Percentiles rank a stretch among this genome's conserved stretches.
Conservation (phyloP, 2,329 filamentous ascomycete genomes). For the Cladosporium sp. region DNA sequence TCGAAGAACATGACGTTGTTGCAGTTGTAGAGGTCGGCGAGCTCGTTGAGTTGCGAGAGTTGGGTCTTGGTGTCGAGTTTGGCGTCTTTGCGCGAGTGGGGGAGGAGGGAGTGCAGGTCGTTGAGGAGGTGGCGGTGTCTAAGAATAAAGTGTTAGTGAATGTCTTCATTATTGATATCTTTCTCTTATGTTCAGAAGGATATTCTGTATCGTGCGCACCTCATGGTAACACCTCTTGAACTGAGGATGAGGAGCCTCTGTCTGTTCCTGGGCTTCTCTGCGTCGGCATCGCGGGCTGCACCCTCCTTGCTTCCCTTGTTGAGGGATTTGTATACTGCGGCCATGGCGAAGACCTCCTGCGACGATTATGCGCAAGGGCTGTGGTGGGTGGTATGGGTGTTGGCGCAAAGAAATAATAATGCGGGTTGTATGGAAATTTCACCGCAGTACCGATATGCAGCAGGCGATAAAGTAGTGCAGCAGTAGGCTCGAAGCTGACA, state of each 20-base stretch:
- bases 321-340: slow-evolving; percentile 54
- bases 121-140: slow-evolving; percentile 92
- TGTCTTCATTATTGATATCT: too few relatives aligned
- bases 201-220: too few relatives aligned
- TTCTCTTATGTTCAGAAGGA: too few relatives aligned
- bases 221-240: slow-evolving; percentile 85
- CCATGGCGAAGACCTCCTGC: slow-evolving; percentile 37
- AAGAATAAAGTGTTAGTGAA: slow-evolving; percentile 6
- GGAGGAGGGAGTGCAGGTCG: slow-evolving; percentile 82
- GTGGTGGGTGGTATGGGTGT: neutral
- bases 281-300: slow-evolving; percentile 31
- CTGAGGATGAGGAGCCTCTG: slow-evolving; percentile 81
- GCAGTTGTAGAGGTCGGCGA: slow-evolving; percentile 78
- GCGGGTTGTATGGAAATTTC: too few relatives aligned
- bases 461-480: too few relatives aligned
- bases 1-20: slow-evolving; percentile 96
- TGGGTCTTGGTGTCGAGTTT: slow-evolving; percentile 96
- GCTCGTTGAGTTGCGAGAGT: slow-evolving; percentile 74
- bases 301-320: slow-evolving; percentile 39
- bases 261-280: slow-evolving; percentile 37
- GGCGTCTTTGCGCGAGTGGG: slow-evolving; percentile 88
- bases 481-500: too few relatives aligned
- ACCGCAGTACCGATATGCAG: too few relatives aligned
- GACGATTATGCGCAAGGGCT: neutral
- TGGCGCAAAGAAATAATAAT: slow-evolving; percentile 10